phyloP scores from a whole-genome alignment of 441 rosid species.

The Croton laevigatus region DNA sequence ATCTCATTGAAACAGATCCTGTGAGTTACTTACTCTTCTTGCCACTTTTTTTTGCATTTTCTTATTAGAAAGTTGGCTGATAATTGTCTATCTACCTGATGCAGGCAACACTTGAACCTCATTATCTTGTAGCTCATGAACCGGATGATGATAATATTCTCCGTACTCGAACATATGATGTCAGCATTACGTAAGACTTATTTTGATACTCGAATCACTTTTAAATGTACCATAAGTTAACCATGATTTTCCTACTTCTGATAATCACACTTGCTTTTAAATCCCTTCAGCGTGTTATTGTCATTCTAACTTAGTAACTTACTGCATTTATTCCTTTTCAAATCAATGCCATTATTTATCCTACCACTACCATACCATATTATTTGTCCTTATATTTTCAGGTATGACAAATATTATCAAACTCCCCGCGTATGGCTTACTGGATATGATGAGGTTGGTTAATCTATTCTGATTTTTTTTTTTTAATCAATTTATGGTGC shows the following conservation, averaged over 20 bases:
- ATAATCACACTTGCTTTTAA: neutral
- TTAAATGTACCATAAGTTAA: neutral
- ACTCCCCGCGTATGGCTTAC: conserved; percentile 99
- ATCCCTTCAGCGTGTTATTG: neutral
- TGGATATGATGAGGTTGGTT: conserved; percentile 94
- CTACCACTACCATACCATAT: neutral
- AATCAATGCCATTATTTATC: neutral
- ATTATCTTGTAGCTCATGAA: conserved; percentile 73
- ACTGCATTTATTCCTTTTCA: neutral
- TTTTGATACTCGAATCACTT: neutral
- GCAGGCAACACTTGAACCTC: conserved; percentile 83
- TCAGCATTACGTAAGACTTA: conserved; percentile 95
- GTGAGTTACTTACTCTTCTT: conserved; percentile 41
- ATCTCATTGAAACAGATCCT: conserved; percentile 68
- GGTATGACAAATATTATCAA: conserved; percentile 98
- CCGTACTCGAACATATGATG: conserved; percentile 93
- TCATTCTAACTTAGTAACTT: too few species aligned
- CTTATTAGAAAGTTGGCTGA: conserved; percentile 4
- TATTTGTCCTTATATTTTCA: conserved; percentile 29
- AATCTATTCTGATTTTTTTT: neutral
- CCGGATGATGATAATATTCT: conserved; percentile 91
- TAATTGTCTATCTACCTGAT: conserved; percentile 13
- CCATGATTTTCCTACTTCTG: neutral
- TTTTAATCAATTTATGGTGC: conserved; percentile 29
- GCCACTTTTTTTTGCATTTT: neutral